A percentile compares a stretch with the other conserved stretches of the same genome.
Conservation (phyloP, 805 yeast genomes). For the Lipomyces mesembrius region DNA sequence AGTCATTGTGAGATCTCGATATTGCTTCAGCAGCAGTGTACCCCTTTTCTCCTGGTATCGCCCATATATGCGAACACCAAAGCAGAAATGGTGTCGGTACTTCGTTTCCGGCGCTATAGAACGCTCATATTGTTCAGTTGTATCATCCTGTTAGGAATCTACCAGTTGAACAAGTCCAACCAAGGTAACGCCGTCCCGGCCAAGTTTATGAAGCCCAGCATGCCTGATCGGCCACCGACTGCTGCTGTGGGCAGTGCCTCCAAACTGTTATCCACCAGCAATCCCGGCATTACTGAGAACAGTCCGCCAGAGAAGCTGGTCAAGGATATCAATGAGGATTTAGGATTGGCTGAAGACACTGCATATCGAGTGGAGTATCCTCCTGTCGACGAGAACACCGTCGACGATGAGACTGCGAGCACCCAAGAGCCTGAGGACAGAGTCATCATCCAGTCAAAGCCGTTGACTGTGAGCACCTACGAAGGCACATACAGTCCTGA, state of each 20-base stretch:
- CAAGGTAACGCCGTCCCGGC: slow-evolving; percentile 14
- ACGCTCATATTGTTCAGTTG: slow-evolving; percentile 15
- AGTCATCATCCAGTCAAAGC: background rate
- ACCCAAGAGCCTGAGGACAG: background rate
- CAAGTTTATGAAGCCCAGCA: slow-evolving; percentile 14
- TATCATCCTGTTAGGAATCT: slow-evolving; percentile 15
- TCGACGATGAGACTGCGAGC: slow-evolving; percentile 8
- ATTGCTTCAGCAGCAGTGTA: background rate
- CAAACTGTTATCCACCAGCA: background rate
- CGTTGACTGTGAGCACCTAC: slow-evolving; percentile 14
- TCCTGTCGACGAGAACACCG: slow-evolving; percentile 2
- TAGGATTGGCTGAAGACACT: slow-evolving; percentile 4
- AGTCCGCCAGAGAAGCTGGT: background rate
- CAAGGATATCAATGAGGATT: slow-evolving; percentile 2
- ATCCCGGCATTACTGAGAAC: background rate
- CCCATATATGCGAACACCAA: background rate
- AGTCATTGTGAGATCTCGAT: background rate
- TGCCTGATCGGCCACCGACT: background rate
- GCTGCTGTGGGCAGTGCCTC: slow-evolving; percentile 3
- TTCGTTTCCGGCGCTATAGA: slow-evolving; percentile 23
- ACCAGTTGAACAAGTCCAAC: slow-evolving; percentile 14
- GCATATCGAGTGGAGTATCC: slow-evolving; percentile 3
- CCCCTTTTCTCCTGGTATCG: background rate
- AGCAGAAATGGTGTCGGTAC: background rate
- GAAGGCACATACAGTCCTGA: slow-evolving; percentile 24